phyloP scores from a whole-genome alignment of 192 early-diverging fungal species.

The Lunasporangiospora selenospora region DNA sequence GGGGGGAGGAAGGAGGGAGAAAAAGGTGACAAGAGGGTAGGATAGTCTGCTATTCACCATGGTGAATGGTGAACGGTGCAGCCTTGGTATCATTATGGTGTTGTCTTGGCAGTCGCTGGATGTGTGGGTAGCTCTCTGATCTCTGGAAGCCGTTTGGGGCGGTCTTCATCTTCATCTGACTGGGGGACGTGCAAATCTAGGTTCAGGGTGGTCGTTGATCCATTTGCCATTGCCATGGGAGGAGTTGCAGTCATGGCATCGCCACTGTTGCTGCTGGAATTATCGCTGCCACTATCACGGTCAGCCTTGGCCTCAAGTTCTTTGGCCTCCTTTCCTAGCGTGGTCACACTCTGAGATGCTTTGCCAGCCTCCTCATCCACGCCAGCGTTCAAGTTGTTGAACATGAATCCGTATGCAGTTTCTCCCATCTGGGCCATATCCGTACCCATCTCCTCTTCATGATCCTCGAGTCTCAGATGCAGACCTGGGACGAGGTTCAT shows the following conservation, averaged over 20 bases:
- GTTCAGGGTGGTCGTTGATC: slow-evolving; percentile 26
- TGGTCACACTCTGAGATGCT: too few relatives aligned
- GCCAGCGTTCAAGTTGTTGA: not conserved
- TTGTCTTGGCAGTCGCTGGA: not conserved
- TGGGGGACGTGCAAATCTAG: slow-evolving; percentile 32
- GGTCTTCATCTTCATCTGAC: slow-evolving; percentile 23
- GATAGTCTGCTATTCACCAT: not conserved
- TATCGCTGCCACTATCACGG: too few relatives aligned
- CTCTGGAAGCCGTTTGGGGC: slow-evolving; percentile 26
- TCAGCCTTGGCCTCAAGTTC: too few relatives aligned
- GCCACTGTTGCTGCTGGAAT: too few relatives aligned
- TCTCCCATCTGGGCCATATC: slow-evolving; percentile 92
- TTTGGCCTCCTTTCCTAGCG: too few relatives aligned
- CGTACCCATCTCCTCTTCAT: slow-evolving; percentile 74
- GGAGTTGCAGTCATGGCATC: too few relatives aligned
- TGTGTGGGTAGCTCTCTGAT: slow-evolving; percentile 18
- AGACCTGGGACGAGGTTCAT: slow-evolving; percentile 81
- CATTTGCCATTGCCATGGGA: not conserved
- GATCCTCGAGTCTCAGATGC: slow-evolving; percentile 76
- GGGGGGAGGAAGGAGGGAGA: not conserved
- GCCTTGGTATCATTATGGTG: slow-evolving; percentile 6
- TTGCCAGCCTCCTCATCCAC: slow-evolving; percentile 18
- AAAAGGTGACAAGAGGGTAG: not conserved
- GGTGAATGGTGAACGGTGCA: not conserved
- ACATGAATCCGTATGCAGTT: slow-evolving; percentile 61